Evolutionary conservation across 805 yeast genomes (phyloP).

Genomic region (Blastobotrys peoriensis): DNA sequence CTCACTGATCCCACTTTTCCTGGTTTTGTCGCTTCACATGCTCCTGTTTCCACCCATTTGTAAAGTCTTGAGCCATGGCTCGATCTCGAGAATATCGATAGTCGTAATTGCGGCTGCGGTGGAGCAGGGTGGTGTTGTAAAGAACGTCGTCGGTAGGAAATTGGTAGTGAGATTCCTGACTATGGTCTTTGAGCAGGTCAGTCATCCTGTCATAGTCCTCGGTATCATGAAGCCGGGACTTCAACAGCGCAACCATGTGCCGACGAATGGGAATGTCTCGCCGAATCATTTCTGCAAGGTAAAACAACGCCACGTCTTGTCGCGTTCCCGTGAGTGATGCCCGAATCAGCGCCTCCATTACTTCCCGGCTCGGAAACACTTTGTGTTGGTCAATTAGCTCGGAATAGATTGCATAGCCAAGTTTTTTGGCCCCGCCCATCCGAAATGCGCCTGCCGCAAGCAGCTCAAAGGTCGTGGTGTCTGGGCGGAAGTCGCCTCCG

Average conservation of each 20-base stretch:
- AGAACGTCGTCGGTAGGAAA: constrained; percentile 15
- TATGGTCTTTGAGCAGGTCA: no score
- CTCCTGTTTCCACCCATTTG: constrained; percentile 10
- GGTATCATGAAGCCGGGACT: constrained; percentile 5
- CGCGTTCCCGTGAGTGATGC: constrained; percentile 23
- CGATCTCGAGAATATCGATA: constrained; percentile 8
- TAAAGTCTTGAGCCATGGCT: constrained; percentile 5
- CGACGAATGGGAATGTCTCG: constrained; percentile 12
- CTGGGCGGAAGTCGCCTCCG: constrained; percentile 6
- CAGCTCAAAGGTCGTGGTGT: constrained; percentile 14
- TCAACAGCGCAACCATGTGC: constrained; percentile 6
- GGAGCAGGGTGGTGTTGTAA: not conserved
- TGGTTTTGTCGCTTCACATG: constrained; percentile 1
- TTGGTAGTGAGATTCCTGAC: no score
- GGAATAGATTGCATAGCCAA: constrained; percentile 21
- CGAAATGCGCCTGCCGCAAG: constrained; percentile 20
- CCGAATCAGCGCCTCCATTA: constrained; percentile 23
- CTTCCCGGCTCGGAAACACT: constrained; percentile 17
- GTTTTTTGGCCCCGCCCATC: constrained; percentile 27
- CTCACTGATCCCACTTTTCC: no score
- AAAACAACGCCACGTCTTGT: constrained; percentile 16
- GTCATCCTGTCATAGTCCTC: no score
- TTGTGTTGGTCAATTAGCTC: constrained; percentile 13
- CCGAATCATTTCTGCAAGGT: constrained; percentile 24
- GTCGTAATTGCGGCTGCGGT: not conserved